Base-by-base conservation (phyloP, 2,329 filamentous ascomycete species). In the Tolypocladium capitatum region DNA sequence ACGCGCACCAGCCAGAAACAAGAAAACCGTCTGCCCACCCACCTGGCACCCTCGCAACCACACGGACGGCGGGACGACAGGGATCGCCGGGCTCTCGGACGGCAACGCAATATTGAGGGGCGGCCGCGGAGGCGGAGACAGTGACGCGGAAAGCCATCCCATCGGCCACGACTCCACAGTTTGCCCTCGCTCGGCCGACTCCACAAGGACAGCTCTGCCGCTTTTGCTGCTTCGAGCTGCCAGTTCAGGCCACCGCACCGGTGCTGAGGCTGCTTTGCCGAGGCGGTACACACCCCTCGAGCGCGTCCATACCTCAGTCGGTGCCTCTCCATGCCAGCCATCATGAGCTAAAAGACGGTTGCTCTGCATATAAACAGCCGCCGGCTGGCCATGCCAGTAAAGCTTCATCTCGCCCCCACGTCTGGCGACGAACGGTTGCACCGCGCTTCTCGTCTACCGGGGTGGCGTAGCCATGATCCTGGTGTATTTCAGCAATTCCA, bases 41-140 rank as follows among this genome's bases (percentile, higher is more conserved):
- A 24, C 36, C 45, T 31, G 34, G 45, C 35, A 41, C 28, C 45
- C 42, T 43, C 42, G 21, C 36, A 27, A 41, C 21, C 38, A 41
- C 45, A 46, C 45, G 35, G 35, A 40, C 35, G 45, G 28, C 35
- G 45, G 35, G 44, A 47, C 31, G 38, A 8, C 46, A 47, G 46
- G 46, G 46, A 33, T 41, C 20, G 33, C 46, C 31, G 46, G 36
- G 46, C 46, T 43, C 46, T 47, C 46, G 46, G 46, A 47, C 46
- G 30, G 36, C 36, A 24, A 43, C 32, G 20, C 36, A 18, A n/a
- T n/a, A n/a, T n/a, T n/a, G 46, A 38, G 31, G 24, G 18, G 14
- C 30, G 27, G n/a, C 34, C 45, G 45, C 21, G 45, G 45, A 46
- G 34, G 36, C 45, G 45, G 45, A 46, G 45, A 20, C 31, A 31